phyloP scores from a whole-genome alignment of 768 basidiomycete genomes.

The Russula ochroleuca region DNA sequence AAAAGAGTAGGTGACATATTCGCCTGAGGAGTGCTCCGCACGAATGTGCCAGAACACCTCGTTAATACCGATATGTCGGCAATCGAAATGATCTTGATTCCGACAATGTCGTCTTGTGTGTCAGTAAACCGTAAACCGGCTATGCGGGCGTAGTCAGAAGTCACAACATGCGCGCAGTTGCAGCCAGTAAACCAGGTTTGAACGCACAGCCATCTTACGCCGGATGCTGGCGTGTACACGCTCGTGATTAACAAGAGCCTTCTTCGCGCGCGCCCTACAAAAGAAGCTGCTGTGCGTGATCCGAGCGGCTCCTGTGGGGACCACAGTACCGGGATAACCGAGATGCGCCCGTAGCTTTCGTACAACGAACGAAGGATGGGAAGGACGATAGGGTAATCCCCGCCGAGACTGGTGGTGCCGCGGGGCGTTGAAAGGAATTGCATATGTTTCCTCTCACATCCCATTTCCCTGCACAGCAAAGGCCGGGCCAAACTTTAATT shows the following conservation, averaged over 20 bases:
- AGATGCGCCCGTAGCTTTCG: constrained; percentile 75
- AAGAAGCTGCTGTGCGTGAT: constrained; percentile 88
- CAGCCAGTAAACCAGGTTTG: no score
- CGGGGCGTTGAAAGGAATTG: not conserved
- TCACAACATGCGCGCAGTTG: no score
- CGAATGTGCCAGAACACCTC: constrained; percentile 82
- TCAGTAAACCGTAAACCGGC: no score
- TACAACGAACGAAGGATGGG: constrained; percentile 79
- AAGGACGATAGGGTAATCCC: constrained; percentile 85
- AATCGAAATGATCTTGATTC: constrained; percentile 76
- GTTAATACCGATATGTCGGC: constrained; percentile 70
- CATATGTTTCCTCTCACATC: no score
- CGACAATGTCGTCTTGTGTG: constrained; percentile 42
- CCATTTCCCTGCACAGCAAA: no score
- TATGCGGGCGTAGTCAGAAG: no score
- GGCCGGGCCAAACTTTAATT: no score
- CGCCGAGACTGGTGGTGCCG: constrained; percentile 50
- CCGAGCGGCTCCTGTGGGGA: constrained; percentile 48
- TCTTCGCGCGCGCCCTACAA: constrained; percentile 66
- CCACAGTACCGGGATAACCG: no score
- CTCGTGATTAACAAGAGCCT: constrained; percentile 69
- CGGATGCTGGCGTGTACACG: constrained; percentile 77
- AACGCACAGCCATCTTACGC: constrained; percentile 60
- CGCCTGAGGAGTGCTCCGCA: no score
- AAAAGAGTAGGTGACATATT: no score